A percentile compares a stretch with the other conserved stretches of the same genome.
These are phyloP conservation scores for Aspergillus sergii DNA, from an alignment of 2,329 filamentous ascomycete genomes.

Conservation along the genomic window DNA sequence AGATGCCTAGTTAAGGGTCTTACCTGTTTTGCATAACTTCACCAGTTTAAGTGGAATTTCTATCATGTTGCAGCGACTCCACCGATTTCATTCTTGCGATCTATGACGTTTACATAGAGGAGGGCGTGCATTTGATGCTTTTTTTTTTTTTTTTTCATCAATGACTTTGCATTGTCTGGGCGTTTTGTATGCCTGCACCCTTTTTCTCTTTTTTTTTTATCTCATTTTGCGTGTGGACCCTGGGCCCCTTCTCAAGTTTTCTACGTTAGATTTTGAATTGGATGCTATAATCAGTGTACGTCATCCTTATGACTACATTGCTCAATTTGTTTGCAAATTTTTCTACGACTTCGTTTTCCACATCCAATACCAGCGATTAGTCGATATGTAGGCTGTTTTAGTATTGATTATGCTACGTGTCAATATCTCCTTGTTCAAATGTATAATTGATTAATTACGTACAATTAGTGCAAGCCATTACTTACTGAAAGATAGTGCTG, in stretches of 20 bases:
- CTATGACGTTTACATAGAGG: slow-evolving; percentile 12
- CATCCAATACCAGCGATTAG: not conserved
- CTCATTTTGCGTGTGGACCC: not conserved
- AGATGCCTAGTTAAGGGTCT: slow-evolving; percentile 32
- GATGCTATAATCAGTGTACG: not conserved
- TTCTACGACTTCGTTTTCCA: not conserved
- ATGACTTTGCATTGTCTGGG: slow-evolving; percentile 17
- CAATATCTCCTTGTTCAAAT: not conserved
- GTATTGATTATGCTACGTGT: not conserved
- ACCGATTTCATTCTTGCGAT: not conserved
- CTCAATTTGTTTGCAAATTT: not conserved
- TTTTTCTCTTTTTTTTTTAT: slow-evolving; percentile 4
- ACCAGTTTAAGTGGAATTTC: not conserved
- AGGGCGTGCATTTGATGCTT: not conserved
- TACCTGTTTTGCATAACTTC: not conserved
- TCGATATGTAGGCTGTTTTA: not conserved
- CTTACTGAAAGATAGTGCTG: not conserved
- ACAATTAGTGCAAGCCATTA: not conserved
- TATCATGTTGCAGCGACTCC: not conserved
- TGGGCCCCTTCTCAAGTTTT: not conserved
- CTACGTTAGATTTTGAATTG: not conserved
- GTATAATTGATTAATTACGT: not conserved
- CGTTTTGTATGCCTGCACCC: slow-evolving; percentile 13
- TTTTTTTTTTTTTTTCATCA: not conserved
- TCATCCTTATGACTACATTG: not conserved